phyloP scores from a whole-genome alignment of 805 yeast genomes.

The Saturnispora besseyi region DNA sequence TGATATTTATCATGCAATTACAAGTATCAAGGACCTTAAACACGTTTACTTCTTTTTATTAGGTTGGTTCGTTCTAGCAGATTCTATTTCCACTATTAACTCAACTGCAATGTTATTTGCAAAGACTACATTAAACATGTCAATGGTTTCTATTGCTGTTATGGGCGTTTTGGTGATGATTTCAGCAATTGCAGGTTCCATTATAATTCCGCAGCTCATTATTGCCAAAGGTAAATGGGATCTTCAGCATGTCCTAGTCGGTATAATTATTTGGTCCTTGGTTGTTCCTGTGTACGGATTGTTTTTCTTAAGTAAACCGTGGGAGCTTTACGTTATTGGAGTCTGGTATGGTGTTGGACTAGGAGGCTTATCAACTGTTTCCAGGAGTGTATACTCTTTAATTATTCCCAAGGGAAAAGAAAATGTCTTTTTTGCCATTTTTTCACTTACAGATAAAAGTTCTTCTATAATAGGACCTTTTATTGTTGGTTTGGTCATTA shows the following conservation, averaged over 20 bases:
- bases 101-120: slow-evolving; percentile 75
- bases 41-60: slow-evolving; percentile 59
- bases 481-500: slow-evolving; percentile 63
- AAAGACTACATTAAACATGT: slow-evolving; percentile 59
- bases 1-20: slow-evolving; percentile 45
- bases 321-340: slow-evolving; percentile 62
- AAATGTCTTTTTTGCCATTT: slow-evolving; percentile 65
- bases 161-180: slow-evolving; percentile 60
- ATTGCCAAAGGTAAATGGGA: slow-evolving; percentile 31
- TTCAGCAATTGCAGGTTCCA: slow-evolving; percentile 62
- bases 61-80: slow-evolving; percentile 74
- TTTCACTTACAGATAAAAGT: slow-evolving; percentile 74
- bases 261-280: slow-evolving; percentile 51
- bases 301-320: slow-evolving; percentile 51
- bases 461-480: slow-evolving; percentile 68
- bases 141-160: slow-evolving; percentile 52
- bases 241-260: slow-evolving; percentile 41
- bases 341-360: slow-evolving; percentile 68
- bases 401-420: slow-evolving; percentile 71
- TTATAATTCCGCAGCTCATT: slow-evolving; percentile 39
- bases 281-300: slow-evolving; percentile 67
- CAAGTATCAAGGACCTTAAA: slow-evolving; percentile 47
- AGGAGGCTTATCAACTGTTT: slow-evolving; percentile 64
- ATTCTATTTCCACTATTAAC: slow-evolving; percentile 68
- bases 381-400: slow-evolving; percentile 58